Evolutionary conservation across 805 yeast species (phyloP), one percentile per base, ranked within the genome.

Genomic region (Metahyphopichia silvanorum): DNA sequence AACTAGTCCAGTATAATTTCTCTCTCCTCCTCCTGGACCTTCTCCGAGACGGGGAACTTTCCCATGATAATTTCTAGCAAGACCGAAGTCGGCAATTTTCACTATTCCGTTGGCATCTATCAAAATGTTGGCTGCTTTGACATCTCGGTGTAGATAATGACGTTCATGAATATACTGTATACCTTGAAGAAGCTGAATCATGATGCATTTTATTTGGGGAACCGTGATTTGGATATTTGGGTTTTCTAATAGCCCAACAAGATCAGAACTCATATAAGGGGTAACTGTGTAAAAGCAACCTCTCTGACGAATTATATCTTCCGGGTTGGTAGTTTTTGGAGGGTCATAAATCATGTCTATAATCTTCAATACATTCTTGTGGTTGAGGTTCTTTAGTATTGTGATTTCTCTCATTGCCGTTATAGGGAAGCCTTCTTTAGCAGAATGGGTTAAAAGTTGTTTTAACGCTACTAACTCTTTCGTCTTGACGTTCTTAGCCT

Each of bases 71-170:
- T 69, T 55, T 41, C 98, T 69, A 2, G 98, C 98, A 22, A 93
- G 66, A 1, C 99, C 98, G 56, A 93, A 94, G 61, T 93, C 99
- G 2, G 96, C 98, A 29, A 93, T 77, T 50, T 91, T 91, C 23
- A 94, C 67, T 6, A 77, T 63, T 1, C 98, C 98, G 32, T 69
- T 63, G 32, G 69, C 74, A 48, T 84, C 89, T 6, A 93, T 71
- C 23, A 93, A 70, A 21, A 93, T 84, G 49, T 93, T 93, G n/a
- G 98, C 96, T 0, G 98, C 88, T 57, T 93, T 93, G 37, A 93
- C 86, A 52, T 93, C 99, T 36, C 99, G 72, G 56, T 93, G 99
- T 37, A 76, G 63, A 43, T 65, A 76, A 17, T 63, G 58, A 23
- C 67, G 62, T 8, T 63, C 58, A 52, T 93, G 99, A 19, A 93